A percentile compares a stretch with the other conserved stretches of the same genome.
phyloP scores from a whole-genome alignment of 495 filamentous ascomycete species.

The Tuber borchii region DNA sequence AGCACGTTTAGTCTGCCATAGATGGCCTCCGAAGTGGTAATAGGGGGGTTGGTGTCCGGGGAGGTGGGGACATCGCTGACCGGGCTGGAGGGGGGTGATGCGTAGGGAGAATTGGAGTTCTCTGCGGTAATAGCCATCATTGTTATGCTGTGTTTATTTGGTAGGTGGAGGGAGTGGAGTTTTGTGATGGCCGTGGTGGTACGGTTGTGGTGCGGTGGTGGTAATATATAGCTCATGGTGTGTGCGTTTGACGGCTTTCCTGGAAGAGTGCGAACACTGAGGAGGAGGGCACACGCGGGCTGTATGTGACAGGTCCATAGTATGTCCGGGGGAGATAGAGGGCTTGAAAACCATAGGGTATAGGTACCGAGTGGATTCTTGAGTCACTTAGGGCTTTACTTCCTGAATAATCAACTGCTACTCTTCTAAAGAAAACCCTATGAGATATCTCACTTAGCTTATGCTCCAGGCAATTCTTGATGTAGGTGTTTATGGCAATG shows the following conservation, averaged over 20 bases:
- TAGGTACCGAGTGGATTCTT: neutral
- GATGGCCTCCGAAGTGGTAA: neutral
- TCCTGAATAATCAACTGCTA: neutral
- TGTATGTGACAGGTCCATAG: neutral
- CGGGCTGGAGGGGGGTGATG: neutral
- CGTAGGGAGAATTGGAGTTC: neutral
- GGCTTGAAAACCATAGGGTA: neutral
- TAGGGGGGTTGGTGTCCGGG: neutral
- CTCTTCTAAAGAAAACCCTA: neutral
- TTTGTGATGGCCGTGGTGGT: neutral
- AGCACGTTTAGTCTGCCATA: neutral
- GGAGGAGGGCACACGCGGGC: neutral
- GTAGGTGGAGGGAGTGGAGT: neutral
- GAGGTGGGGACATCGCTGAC: neutral
- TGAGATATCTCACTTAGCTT: neutral
- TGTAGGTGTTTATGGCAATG: neutral
- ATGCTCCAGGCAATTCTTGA: neutral
- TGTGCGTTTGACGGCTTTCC: neutral
- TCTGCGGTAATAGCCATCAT: neutral
- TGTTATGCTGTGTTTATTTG: neutral
- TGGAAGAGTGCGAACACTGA: neutral
- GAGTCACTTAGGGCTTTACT: neutral
- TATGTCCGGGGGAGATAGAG: neutral
- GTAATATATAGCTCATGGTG: neutral
- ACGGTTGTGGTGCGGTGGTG: too few species aligned